Evolutionary conservation across 768 basidiomycete species (phyloP), one percentile per base, ranked within the genome.

Genomic region (Cyathus striatus): DNA sequence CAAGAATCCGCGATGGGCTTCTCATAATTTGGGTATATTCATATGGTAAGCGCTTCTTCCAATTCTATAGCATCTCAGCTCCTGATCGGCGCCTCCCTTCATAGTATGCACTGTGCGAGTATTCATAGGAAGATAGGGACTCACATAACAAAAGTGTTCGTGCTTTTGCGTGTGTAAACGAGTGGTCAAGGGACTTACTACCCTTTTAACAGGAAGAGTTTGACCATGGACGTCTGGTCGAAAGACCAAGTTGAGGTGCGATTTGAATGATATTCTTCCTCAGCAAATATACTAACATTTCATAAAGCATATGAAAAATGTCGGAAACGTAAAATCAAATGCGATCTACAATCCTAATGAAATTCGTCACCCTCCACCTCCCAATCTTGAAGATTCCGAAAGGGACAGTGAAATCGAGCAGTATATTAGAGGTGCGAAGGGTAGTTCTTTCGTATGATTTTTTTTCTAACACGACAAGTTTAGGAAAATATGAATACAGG

Each of bases 111-210:
- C 51, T 97, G 94, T 58, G 94, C 94, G 13, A 86, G 86, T 45
- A 80, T 95, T 40, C 94, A 97, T 67, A 78, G 94, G 41, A 95
- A 94, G 70, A 83, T 97, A 45, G 94, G 94, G 2, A 94, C 90
- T 4, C 94, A 97, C 60, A 73, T 92, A 50, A 81, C 87, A 0
- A 93, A 96, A 79, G 89, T 97, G 90, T 93, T 71, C 58, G 79
- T 72, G 23, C 20, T 21, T 34, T 34, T 22, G 6, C 14, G 22
- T 20, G n/a, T 6, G 12, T 3, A 26, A 21, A 7, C 6, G 13
- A n/a, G 12, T 12, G 30, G 32, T 13, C 24, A 32, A 23, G 13
- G 13, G 34, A 13, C 36, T 6, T 13, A 7, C 35, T 36, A 36
- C 20, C 7, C 7, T 10, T 36, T 24, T 7, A 34, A 25, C 47